phyloP scores from a whole-genome alignment of 2,329 filamentous ascomycete genomes.

The Colletotrichum lini region DNA sequence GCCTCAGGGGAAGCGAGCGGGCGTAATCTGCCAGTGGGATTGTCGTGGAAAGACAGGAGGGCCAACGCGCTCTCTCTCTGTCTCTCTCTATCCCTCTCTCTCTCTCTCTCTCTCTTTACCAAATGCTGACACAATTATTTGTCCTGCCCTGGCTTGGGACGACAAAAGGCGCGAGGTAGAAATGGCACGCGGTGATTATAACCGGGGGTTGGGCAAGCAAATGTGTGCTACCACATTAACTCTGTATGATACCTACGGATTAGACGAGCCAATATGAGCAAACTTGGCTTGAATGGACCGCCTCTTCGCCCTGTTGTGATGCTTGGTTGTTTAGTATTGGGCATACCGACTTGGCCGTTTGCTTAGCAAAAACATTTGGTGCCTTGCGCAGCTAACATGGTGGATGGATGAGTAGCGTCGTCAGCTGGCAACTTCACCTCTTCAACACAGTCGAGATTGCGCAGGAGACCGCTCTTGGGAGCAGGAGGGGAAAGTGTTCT shows the following conservation, averaged over 20 bases:
- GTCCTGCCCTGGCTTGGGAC: neutral
- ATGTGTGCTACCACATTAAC: conserved; percentile 45
- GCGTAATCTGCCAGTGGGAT: conserved; percentile 65
- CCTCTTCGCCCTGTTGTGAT: too few relatives aligned
- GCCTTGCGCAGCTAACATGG: neutral
- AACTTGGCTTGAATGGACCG: conserved; percentile 31
- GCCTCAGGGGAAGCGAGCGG: conserved; percentile 93
- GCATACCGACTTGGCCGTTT: neutral
- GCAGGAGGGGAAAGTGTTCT: conserved; percentile 15
- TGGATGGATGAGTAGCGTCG: neutral
- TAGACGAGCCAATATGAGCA: conserved; percentile 46
- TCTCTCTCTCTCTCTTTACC: conserved; percentile 1
- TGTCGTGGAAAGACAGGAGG: neutral
- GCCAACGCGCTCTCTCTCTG: neutral
- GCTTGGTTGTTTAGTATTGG: neutral
- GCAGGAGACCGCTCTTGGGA: neutral
- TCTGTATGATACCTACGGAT: conserved; percentile 52
- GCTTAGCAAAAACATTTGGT: neutral
- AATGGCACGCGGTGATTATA: conserved; percentile 31
- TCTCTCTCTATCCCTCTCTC: neutral
- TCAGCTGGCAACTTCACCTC: neutral
- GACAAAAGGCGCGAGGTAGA: conserved; percentile 27
- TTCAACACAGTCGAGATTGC: too few relatives aligned
- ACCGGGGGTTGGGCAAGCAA: conserved; percentile 30
- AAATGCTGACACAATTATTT: neutral